These are phyloP conservation scores for Aspergillus uvarum DNA, from an alignment of 2,329 filamentous ascomycete species.

Conservation along the genomic window DNA sequence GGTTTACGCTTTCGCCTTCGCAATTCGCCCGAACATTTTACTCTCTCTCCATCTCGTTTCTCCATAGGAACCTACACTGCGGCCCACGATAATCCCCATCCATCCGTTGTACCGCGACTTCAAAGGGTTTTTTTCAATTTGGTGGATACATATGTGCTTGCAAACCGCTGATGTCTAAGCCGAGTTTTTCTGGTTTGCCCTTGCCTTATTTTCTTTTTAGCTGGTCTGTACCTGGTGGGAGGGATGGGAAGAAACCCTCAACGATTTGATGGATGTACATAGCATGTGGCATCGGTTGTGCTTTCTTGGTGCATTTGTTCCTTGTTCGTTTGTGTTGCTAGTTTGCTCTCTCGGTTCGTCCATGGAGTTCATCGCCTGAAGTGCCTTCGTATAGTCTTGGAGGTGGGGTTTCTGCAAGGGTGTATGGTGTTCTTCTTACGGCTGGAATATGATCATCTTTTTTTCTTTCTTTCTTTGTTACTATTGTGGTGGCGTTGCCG, in stretches of 20 bases:
- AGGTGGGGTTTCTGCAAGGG: slow-evolving; percentile 30
- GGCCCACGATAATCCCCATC: background rate
- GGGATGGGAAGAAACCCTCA: slow-evolving; percentile 21
- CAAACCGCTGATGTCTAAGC: background rate
- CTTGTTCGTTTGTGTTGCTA: slow-evolving; percentile 18
- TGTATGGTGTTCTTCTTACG: slow-evolving; percentile 33
- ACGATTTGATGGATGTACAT: slow-evolving; percentile 42
- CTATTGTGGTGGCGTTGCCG: slow-evolving; percentile 16
- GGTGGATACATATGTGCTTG: background rate
- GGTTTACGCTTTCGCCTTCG: slow-evolving; percentile 12
- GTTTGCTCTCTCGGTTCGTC: slow-evolving; percentile 25
- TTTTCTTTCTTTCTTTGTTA: slow-evolving; percentile 3
- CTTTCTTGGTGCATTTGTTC: slow-evolving; percentile 26
- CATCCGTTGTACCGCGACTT: background rate
- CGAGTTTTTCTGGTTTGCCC: slow-evolving; percentile 4
- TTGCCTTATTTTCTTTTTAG: slow-evolving; percentile 9
- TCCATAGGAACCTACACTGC: slow-evolving; percentile 16
- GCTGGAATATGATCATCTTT: slow-evolving; percentile 27
- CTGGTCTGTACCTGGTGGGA: background rate
- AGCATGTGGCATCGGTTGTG: slow-evolving; percentile 27
- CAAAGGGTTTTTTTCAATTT: background rate
- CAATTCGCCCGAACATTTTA: slow-evolving; percentile 6
- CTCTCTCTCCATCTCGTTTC: slow-evolving; percentile 6
- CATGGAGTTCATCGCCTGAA: slow-evolving; percentile 21
- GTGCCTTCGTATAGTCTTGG: slow-evolving; percentile 24